phyloP scores from a whole-genome alignment of 306 rosid genomes.

The Lagenaria siceraria region DNA sequence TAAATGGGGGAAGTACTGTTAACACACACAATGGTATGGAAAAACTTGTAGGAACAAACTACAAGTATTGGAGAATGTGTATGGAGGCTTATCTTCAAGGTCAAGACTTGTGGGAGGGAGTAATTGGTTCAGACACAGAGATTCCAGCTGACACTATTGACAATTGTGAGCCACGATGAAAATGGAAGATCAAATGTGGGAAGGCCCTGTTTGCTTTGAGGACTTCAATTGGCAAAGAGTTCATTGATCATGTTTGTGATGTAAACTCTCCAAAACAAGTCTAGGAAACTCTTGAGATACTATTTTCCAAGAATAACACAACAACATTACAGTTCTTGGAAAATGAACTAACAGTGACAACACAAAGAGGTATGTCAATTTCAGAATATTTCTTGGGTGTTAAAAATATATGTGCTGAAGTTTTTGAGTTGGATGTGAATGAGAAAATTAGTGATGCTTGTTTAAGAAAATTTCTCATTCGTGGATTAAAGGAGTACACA shows the following conservation, averaged over 20 bases:
- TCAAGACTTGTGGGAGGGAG: background rate
- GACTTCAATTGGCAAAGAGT: no score
- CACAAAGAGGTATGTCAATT: background rate
- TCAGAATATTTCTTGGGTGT: background rate
- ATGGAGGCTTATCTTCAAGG: background rate
- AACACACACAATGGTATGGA: background rate
- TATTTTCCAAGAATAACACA: no score
- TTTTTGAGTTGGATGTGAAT: background rate
- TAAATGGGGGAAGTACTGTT: background rate
- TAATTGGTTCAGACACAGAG: background rate
- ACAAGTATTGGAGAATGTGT: constrained; percentile 1
- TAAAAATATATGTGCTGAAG: background rate
- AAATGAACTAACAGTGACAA: background rate
- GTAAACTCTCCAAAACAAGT: no score
- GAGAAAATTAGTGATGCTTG: background rate
- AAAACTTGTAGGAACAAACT: constrained; percentile 2
- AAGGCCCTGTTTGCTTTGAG: background rate
- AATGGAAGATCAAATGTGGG: constrained; percentile 5
- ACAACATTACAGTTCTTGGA: background rate
- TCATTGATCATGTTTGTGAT: no score
- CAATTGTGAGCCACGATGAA: background rate
- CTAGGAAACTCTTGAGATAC: no score
- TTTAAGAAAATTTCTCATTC: background rate
- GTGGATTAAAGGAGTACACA: no score
- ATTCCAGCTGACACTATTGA: background rate